Evolutionary conservation across 257 asterid genomes (phyloP), one percentile per base, ranked within the genome.

Genomic region (Jacaranda mimosifolia): DNA sequence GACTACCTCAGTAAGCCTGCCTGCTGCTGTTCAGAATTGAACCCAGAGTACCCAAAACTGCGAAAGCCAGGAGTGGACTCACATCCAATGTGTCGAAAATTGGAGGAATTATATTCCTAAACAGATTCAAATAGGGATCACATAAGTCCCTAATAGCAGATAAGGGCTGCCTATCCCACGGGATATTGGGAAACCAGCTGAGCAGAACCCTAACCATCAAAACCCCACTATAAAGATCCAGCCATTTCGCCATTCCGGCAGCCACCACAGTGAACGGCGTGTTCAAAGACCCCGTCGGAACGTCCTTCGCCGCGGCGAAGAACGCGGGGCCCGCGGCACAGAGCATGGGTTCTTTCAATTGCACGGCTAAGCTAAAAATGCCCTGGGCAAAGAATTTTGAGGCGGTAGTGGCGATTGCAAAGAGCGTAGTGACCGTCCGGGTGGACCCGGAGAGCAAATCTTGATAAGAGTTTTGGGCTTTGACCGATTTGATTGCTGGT

Each of bases 111-210:
- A 95, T 84, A 73, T 93, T 91, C 91, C 97, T 91, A 62, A 95
- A 95, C 62, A 95, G 87, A 49, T 87, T 93, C 94, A 95, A 81
- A 83, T 91, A 95, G 5, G 98, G 98, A 87, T 95, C 99, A 81
- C 99, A 95, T 66, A 95, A 87, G 62, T 95, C 99, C 91, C 96
- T 83, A 68, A 95, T 89, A 0, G 99, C 98, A 5, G 96, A 88
- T 32, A 95, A 73, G 9, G 99, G 99, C 86, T 93, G 99, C 68
- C 89, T 82, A 6, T 95, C 99, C 99, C 99, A 95, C 0, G 97
- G 99, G 45, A 94, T 92, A 77, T 94, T 94, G 4, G 99, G 99
- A 60, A 94, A 94, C 99, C 99, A 94, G 40, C 97, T 94, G 70
- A 94, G 83, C 88, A 94, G 78, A 79, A 89, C 96, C 80, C 99